A percentile compares a stretch with the other conserved stretches of the same genome.
phyloP scores from a whole-genome alignment of 2,329 filamentous ascomycete species.

The Trichoderma sp. region DNA sequence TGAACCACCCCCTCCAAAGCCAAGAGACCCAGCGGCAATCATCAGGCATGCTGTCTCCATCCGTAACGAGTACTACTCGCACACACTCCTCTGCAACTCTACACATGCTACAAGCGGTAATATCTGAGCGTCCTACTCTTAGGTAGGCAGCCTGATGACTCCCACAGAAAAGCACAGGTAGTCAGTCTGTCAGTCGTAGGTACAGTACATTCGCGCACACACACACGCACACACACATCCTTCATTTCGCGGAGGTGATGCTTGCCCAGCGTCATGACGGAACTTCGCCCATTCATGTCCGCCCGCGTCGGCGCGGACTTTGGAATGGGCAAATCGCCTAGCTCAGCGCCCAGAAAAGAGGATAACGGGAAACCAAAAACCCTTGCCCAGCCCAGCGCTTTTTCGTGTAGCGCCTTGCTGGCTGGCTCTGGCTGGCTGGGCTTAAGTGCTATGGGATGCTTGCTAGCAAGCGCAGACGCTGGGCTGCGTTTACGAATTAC shows the following conservation, averaged over 20 bases:
- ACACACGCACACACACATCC: background rate
- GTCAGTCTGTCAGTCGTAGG: background rate
- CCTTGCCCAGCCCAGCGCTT: background rate
- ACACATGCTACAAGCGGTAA: background rate
- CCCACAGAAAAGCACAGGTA: background rate
- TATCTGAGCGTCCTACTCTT: background rate
- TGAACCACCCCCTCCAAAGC: background rate
- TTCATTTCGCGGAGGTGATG: background rate
- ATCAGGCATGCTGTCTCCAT: background rate
- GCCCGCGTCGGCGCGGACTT: slow-evolving; percentile 17
- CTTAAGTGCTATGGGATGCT: background rate
- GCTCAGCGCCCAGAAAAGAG: background rate
- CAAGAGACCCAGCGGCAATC: background rate
- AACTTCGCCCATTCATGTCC: slow-evolving; percentile 2
- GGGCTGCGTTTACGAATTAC: background rate
- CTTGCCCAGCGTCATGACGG: background rate
- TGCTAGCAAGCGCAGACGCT: background rate
- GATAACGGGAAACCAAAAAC: background rate
- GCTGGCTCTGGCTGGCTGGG: background rate
- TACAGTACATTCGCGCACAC: background rate
- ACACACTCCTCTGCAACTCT: background rate
- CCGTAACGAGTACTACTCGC: background rate
- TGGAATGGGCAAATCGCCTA: background rate
- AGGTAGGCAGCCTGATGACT: background rate
- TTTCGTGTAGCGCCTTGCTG: background rate